Evolutionary conservation across 2,329 filamentous ascomycete species (phyloP).

Genomic region (Lecanosticta acicola): DNA sequence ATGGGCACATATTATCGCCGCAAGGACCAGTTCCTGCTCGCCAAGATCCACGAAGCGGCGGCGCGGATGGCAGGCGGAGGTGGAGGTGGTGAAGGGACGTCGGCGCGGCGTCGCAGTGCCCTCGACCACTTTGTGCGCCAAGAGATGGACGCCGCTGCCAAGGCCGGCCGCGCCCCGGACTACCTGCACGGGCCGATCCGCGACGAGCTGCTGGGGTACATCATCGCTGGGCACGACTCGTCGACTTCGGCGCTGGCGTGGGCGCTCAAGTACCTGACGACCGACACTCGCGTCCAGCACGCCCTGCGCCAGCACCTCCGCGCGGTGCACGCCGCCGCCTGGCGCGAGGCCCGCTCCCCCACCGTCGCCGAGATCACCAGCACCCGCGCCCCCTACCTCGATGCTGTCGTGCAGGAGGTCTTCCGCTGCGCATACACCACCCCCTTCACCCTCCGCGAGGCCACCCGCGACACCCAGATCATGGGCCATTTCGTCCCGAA

Average conservation of each 20-base stretch:
- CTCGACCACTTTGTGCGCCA: neutral
- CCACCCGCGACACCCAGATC: neutral
- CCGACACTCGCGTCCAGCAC: neutral
- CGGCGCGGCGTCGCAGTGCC: too few species aligned
- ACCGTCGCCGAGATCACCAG: neutral
- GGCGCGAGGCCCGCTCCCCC: neutral
- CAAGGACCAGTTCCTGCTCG: too few species aligned
- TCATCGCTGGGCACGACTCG: neutral
- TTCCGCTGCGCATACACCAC: neutral
- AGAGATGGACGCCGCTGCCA: neutral
- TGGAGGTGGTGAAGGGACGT: too few species aligned
- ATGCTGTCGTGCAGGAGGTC: neutral
- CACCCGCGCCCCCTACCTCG: neutral
- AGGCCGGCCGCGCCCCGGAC: neutral
- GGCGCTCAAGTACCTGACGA: neutral
- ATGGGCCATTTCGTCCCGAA: neutral
- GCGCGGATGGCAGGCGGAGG: too few species aligned
- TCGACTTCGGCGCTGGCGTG: neutral
- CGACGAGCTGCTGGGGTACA: neutral
- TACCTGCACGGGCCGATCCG: neutral
- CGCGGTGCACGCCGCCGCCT: neutral
- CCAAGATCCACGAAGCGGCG: too few species aligned
- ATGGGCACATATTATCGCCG: too few species aligned
- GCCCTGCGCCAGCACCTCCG: neutral
- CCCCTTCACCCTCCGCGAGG: neutral